Base-by-base conservation (phyloP, 2,329 filamentous ascomycete species). In the Talaromyces pinophilus region DNA sequence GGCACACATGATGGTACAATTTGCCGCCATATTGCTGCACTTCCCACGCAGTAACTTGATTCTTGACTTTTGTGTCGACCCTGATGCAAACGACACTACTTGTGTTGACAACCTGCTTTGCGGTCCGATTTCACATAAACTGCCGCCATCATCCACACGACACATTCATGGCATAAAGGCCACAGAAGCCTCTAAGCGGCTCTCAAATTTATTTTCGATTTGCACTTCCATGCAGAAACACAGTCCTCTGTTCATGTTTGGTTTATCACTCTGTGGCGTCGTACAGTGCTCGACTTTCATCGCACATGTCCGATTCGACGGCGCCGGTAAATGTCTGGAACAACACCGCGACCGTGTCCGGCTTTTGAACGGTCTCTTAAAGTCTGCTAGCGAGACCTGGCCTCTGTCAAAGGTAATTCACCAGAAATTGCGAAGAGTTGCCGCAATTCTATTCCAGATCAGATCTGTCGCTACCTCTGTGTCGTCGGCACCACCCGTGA, bases 31-130 rank as follows among this genome's bases (percentile, higher is more conserved):
- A 17, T 35, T 65, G 2, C 55, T 65, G 5, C 63, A 65, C 25
- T 65, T 65, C 48, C 55, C 63, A 28, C 42, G 63, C n/a, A 65
- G 63, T 28, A 72, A 65, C 68, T 70, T 67, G 66, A 67, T 64
- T 76, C 79, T 30, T 76, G 86, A 1, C 89, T 92, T 70, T 84
- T 91, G 69, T 83, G 92, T 28, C 89, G 92, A 74, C 87, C 91
- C 68, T 89, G 89, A 13, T 85, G 88, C 68, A 91, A 50, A 38
- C 30, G 42, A 65, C 25, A 28, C 3, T 28, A 25, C 46, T 22
- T 25, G 19, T 35, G 30, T 42, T 44, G 57, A 50, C 15, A 60
- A 42, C 38, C 42, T 65, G 35, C 33, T 65, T 5, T 60, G 57
- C 22, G 63, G 63, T n/a, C 89, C 13, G 88, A 90, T 71, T 82